phyloP scores from a whole-genome alignment of 257 asterid species.

The Buddleja alternifolia region DNA sequence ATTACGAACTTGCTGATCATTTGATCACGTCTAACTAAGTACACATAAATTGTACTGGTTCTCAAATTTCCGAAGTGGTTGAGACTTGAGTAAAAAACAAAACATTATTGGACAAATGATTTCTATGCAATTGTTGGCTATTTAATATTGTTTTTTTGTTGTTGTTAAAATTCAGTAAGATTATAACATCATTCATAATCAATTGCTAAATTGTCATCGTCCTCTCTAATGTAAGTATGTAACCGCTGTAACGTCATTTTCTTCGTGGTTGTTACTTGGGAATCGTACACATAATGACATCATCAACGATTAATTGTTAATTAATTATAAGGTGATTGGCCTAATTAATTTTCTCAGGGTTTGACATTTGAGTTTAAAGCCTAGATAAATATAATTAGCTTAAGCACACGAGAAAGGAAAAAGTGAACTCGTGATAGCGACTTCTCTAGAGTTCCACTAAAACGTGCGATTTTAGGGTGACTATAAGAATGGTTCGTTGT shows the following conservation, averaged over 20 bases:
- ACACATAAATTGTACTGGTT: no score
- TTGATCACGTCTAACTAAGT: no score
- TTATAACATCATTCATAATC: no score
- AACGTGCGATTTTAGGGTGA: conserved; percentile 33
- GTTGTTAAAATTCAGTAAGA: no score
- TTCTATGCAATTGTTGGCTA: no score
- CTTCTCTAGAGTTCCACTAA: conserved; percentile 18
- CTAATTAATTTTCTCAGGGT: background rate
- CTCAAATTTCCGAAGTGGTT: no score
- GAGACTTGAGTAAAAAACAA: no score
- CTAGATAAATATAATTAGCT: background rate
- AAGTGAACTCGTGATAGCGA: conserved; percentile 1
- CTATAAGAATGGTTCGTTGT: no score
- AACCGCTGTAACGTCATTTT: background rate
- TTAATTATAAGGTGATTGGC: background rate
- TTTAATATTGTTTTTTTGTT: no score
- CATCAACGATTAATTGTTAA: background rate
- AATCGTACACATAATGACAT: background rate
- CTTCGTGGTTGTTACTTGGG: conserved; percentile 7
- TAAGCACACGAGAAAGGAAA: conserved; percentile 22
- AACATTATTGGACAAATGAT: no score
- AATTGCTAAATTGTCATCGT: background rate
- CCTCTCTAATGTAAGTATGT: no score
- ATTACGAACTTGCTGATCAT: no score
- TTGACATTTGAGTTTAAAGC: background rate